Evolutionary conservation across 2,329 filamentous ascomycete species (phyloP), one percentile per base, ranked within the genome.

Genomic region (Aureobasidium uvarum): DNA sequence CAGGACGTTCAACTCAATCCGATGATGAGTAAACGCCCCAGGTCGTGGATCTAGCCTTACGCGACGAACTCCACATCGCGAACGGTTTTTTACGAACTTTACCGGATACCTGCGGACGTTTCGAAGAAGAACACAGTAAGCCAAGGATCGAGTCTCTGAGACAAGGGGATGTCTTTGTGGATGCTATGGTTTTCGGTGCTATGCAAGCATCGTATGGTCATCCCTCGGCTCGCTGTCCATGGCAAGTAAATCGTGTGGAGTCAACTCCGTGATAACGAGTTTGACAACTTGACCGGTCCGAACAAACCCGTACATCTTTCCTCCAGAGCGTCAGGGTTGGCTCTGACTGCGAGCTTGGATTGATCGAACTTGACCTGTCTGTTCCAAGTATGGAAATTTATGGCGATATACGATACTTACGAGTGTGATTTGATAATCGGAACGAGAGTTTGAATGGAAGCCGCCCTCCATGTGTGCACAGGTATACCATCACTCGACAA

Each of bases 121-220:
- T 58, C 39, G 25, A 45, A 45, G 31, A 45, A 25, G 25, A 58
- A 58, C 54, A 58, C 31, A 33, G 8, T 13, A 45, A n/a, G 5
- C 31, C 14, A 20, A 28, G 16, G 14, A 18, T 25, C 39, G 33
- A 58, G 54, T 33, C 31, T 28, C 11, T 5, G 39, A 58, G 54
- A 31, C 39, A 20, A 20, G 39, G 25, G 23, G 14, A 14, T 11
- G 25, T 31, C 16, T 11, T n/a, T 28, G 54, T 58, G 54, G 54
- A 58, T 58, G 38, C 39, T 25, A 45, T 20, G 5, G 2, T 58
- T 58, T 45, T 58, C 25, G 54, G 25, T 41, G 13, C 4, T 58
- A 58, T 58, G 54, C 54, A 58, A 58, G 31, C 39, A 58, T 58
- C 54, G 54, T 56, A 18, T 36, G 38, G 23, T 11, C 38, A 14